phyloP scores from a whole-genome alignment of 768 basidiomycete species.

The Serendipita sp. region DNA sequence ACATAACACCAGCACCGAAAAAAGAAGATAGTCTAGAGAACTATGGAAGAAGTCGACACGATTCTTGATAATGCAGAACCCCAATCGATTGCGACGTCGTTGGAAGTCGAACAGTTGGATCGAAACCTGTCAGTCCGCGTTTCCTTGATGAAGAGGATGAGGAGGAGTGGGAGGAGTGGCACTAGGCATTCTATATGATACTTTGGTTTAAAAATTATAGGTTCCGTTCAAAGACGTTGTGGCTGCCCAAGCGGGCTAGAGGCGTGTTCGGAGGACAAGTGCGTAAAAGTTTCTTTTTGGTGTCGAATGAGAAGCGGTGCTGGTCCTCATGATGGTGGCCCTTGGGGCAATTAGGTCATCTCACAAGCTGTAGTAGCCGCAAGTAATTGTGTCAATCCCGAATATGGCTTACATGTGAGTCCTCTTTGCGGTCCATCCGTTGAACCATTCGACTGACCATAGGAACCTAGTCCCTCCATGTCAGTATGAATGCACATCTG shows the following conservation, averaged over 20 bases:
- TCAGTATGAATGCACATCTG: slow-evolving; percentile 16
- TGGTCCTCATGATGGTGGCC: neutral
- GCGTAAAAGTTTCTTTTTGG: too few relatives aligned
- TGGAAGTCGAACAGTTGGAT: slow-evolving; percentile 69
- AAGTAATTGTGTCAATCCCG: slow-evolving; percentile 52
- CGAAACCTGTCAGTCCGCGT: slow-evolving; percentile 36
- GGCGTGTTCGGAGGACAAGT: slow-evolving; percentile 63
- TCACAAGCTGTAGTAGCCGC: slow-evolving; percentile 75
- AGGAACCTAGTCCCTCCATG: slow-evolving; percentile 50
- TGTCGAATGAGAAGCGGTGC: neutral
- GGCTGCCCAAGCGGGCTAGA: slow-evolving; percentile 41
- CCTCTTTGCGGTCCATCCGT: neutral
- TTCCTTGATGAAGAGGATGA: too few relatives aligned
- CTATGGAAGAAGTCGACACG: neutral
- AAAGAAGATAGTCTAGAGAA: neutral
- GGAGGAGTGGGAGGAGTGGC: too few relatives aligned
- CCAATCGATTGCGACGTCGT: slow-evolving; percentile 50
- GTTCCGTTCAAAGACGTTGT: slow-evolving; percentile 62
- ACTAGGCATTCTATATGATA: too few relatives aligned
- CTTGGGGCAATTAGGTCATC: slow-evolving; percentile 45
- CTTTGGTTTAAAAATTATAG: slow-evolving; percentile 61
- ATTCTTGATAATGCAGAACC: neutral
- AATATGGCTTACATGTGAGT: slow-evolving; percentile 58
- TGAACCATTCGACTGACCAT: slow-evolving; percentile 9
- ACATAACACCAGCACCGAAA: too few relatives aligned